These are phyloP conservation scores for Yamadazyma siamensis DNA, from an alignment of 1,139 yeast species.

Conservation along the genomic window DNA sequence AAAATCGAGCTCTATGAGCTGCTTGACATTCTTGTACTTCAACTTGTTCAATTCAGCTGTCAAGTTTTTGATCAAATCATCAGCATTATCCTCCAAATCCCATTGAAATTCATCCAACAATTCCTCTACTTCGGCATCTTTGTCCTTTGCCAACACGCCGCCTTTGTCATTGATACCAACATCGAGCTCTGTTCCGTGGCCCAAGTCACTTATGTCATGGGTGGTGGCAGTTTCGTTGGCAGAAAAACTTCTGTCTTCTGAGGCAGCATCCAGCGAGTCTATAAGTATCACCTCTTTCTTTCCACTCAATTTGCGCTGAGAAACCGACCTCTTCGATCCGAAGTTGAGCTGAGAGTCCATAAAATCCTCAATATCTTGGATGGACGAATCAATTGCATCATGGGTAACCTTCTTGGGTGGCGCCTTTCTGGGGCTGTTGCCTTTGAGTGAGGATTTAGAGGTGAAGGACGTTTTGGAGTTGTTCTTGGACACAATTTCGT, in stretches of 20 bases:
- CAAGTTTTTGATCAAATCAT: constrained; percentile 53
- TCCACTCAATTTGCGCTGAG: not conserved
- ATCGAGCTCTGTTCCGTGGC: constrained; percentile 15
- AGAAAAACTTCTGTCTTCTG: constrained; percentile 14
- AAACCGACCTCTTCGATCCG: constrained; percentile 7
- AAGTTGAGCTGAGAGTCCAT: constrained; percentile 35
- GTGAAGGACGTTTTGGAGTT: constrained; percentile 1
- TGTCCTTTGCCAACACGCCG: constrained; percentile 21
- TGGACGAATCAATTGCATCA: constrained; percentile 25
- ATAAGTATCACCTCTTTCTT: constrained; percentile 7
- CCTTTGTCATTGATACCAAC: constrained; percentile 20
- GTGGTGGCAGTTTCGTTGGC: constrained; percentile 11
- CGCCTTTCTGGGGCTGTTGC: constrained; percentile 2
- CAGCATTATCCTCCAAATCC: constrained; percentile 64
- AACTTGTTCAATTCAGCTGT: constrained; percentile 43
- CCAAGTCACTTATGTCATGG: constrained; percentile 9
- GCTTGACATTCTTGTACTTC: constrained; percentile 37
- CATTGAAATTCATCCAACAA: constrained; percentile 73
- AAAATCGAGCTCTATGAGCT: constrained; percentile 39
- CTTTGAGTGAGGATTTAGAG: not conserved
- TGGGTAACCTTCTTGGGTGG: constrained; percentile 1
- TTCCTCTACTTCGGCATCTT: constrained; percentile 56
- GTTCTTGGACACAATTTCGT: constrained; percentile 8
- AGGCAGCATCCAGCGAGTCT: constrained; percentile 13
- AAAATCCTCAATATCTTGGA: constrained; percentile 42